Conservation (phyloP, 2,329 filamentous ascomycete genomes). For the Elsinoe batatas region DNA sequence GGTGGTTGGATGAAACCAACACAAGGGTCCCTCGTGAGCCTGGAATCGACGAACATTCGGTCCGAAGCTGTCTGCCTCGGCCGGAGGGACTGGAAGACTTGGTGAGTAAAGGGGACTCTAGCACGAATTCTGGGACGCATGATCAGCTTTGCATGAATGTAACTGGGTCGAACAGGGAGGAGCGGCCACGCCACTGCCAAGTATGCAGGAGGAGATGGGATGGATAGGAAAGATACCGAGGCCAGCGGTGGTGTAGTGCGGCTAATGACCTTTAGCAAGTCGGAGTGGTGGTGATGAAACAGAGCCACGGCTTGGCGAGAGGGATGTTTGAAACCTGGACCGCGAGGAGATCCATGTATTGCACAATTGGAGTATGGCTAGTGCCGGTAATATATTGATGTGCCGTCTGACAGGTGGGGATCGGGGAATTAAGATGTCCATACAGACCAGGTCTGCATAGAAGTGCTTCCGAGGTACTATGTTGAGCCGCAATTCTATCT, state of each 20-base stretch:
- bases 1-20: slow-evolving; percentile 1
- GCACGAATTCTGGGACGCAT: not conserved
- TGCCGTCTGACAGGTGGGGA: not conserved
- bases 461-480: not conserved
- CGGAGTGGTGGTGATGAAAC: slow-evolving; percentile 1
- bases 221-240: not conserved
- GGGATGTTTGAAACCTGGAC: not conserved
- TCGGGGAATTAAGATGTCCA: not conserved
- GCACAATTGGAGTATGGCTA: not conserved
- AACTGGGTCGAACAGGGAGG: not conserved
- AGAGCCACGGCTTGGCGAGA: not conserved
- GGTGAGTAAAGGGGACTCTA: not conserved
- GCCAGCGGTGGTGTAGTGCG: not conserved
- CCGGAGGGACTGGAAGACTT: not conserved
- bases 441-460: not conserved
- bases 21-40: not conserved
- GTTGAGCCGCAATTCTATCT: not conserved
- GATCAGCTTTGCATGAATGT: not conserved
- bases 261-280: not conserved
- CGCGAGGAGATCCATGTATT: not conserved
- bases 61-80: not conserved
- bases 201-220: not conserved
- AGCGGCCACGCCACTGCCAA: not conserved
- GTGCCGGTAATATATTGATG: not conserved
- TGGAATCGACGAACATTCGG: not conserved